phyloP scores from a whole-genome alignment of 2,329 filamentous ascomycete genomes.

The Bipolaris cookei region DNA sequence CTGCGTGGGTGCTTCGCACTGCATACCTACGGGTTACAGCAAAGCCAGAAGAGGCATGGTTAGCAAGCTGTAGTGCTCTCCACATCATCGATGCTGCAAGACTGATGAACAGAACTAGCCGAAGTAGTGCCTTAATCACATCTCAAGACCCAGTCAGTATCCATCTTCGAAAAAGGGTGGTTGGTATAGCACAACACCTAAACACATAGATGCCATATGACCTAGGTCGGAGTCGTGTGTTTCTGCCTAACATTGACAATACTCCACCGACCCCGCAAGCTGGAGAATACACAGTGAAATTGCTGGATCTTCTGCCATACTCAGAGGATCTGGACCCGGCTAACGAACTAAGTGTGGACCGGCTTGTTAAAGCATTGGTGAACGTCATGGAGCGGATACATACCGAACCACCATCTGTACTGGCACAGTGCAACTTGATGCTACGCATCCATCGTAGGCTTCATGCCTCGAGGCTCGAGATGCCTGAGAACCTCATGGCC shows the following conservation, averaged over 20 bases:
- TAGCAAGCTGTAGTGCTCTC: neutral
- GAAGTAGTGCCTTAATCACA: neutral
- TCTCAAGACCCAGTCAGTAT: neutral
- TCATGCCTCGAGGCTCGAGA: neutral
- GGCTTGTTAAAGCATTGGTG: neutral
- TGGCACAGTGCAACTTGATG: neutral
- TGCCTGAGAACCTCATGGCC: neutral
- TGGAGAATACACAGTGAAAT: neutral
- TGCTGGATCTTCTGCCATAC: neutral
- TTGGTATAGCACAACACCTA: neutral
- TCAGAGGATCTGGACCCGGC: neutral
- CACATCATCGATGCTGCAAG: neutral
- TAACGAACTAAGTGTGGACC: neutral
- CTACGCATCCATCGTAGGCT: neutral
- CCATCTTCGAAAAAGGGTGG: neutral
- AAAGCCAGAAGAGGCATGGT: conserved; percentile 1
- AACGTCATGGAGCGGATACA: neutral
- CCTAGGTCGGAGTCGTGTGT: neutral
- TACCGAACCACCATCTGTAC: neutral
- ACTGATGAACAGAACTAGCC: neutral
- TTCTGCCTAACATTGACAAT: neutral
- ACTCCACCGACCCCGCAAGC: neutral
- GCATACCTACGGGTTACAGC: neutral
- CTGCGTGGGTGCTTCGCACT: conserved; percentile 1
- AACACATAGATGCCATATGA: conserved; percentile 1